Evolutionary conservation across 2,329 filamentous ascomycete genomes (phyloP).

Genomic region (Penicillium capsulatum): DNA sequence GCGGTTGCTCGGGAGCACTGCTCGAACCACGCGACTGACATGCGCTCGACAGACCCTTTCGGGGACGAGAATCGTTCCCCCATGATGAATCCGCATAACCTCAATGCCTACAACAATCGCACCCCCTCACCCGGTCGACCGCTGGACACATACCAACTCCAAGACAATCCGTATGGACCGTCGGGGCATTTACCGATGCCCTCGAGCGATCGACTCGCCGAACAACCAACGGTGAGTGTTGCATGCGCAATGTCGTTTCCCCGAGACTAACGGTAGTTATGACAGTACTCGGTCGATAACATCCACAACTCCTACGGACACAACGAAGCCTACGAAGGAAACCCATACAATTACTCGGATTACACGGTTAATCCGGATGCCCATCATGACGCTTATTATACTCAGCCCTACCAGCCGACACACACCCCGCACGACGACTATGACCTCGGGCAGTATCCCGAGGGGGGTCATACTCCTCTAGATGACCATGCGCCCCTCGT

Average conservation of each 20-base stretch:
- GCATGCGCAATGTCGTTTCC: neutral
- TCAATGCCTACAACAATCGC: constrained; percentile 42
- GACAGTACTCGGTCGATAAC: constrained; percentile 67
- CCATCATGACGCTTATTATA: constrained; percentile 84
- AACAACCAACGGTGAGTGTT: constrained; percentile 74
- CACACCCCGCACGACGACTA: constrained; percentile 53
- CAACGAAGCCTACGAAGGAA: constrained; percentile 56
- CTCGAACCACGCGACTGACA: constrained; percentile 21
- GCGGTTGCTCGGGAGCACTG: neutral
- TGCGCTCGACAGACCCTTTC: constrained; percentile 35
- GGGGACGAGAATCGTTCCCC: constrained; percentile 41
- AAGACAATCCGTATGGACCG: constrained; percentile 66
- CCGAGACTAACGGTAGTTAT: neutral
- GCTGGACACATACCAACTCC: constrained; percentile 72
- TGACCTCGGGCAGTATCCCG: constrained; percentile 53
- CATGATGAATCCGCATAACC: constrained; percentile 53
- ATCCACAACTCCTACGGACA: constrained; percentile 61
- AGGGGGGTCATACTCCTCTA: constrained; percentile 55
- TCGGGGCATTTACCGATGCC: constrained; percentile 65
- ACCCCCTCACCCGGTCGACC: constrained; percentile 75
- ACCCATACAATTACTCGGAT: constrained; percentile 57
- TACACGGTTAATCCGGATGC: constrained; percentile 77
- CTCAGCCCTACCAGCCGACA: constrained; percentile 71
- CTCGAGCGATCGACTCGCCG: constrained; percentile 67
- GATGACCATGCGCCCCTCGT: constrained; percentile 74